Evolutionary conservation across 2,329 filamentous ascomycete species (phyloP), one percentile per base, ranked within the genome.

Genomic region (Ophiocordyceps australis): DNA sequence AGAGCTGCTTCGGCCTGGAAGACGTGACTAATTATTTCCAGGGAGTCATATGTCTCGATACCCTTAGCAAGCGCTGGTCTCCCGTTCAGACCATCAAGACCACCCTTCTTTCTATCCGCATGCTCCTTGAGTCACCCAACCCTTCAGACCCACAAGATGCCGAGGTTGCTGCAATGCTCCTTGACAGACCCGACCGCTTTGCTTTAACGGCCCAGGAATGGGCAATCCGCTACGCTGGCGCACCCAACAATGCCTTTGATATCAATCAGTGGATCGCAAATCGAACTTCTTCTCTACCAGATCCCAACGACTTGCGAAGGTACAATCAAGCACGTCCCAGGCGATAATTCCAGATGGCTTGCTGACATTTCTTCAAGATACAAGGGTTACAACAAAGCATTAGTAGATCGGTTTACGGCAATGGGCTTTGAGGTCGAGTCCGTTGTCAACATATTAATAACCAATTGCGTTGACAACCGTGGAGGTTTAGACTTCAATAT

Each of bases 1-100:
- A n/a, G n/a, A n/a, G n/a, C n/a, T 9, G 9, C 10, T 10, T 12
- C 14, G 7, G 17, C 25, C 9, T 19, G 25, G 14, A 16, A 14
- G 14, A 3, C n/a, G 13, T 21, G 28, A 14, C n/a, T 18, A 24
- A 7, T 7, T 8, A 18, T 21, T n/a, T 22, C 6, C 34, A 95
- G 82, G 89, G 89, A 29, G 86, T 85, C 15, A 98, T 98, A 47
- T 98, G 89, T 45, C 72, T 98, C 28, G 89, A 98, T 46, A 95
- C 85, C 0, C 66, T 98, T 11, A 75, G 78, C 8, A 68, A 68
- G 9, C 82, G 79, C 38, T 98, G 89, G 89, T 93, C 86, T 5
- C 89, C 89, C 0, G 85, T 98, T 14, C 67, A 94, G 32, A 98
- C 86, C 10, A 86, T 98, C 50, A 95, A 94, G 55, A 91, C 82